Evolutionary conservation across 2,329 filamentous ascomycete species (phyloP), one percentile per base, ranked within the genome.

Genomic region (Trichoderma sp.): DNA sequence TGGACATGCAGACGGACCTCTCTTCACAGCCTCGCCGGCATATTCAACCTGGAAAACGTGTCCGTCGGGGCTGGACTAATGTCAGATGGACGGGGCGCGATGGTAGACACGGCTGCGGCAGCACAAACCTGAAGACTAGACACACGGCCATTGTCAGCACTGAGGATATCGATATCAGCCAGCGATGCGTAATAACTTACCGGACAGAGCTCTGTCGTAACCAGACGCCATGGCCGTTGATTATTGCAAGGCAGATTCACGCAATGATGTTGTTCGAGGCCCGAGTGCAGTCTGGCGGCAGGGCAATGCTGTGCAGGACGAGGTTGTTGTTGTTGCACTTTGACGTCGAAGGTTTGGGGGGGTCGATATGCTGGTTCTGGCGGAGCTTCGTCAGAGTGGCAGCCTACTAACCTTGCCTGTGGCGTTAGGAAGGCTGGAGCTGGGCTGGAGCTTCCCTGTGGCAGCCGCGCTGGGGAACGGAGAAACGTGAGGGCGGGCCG

Each of bases 41-140:
- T 99, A 99, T 87, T 99, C 95, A 77, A 99, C 95, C 83, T 99
- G 95, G 84, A 99, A 99, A 76, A 99, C 95, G 85, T 99, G 95
- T 82, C 95, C 95, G 83, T 99, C 95, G 77, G 95, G 95, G 88
- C 94, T 98, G 78, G 58, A 57, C 34, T n/a, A 63, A 35, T 4
- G 52, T 64, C 35, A 61, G 53, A 45, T 25, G 22, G 52, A 19
- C 27, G 2, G 12, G 17, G 19, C 53, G 25, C 35, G 54, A 17
- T 53, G 35, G 32, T 68, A 64, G 22, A 63, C 37, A 57, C 39
- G 27, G 50, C 35, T 48, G 52, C 60, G 50, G n/a, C 39, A 22
- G 65, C 37, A 69, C 72, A 59, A 83, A 92, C 90, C 90, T 93
- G 82, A 97, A 97, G 79, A 97, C 94, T 97, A 75, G 72, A 78